phyloP scores from a whole-genome alignment of 305 asterid species.

The Fraxinus paxiana region DNA sequence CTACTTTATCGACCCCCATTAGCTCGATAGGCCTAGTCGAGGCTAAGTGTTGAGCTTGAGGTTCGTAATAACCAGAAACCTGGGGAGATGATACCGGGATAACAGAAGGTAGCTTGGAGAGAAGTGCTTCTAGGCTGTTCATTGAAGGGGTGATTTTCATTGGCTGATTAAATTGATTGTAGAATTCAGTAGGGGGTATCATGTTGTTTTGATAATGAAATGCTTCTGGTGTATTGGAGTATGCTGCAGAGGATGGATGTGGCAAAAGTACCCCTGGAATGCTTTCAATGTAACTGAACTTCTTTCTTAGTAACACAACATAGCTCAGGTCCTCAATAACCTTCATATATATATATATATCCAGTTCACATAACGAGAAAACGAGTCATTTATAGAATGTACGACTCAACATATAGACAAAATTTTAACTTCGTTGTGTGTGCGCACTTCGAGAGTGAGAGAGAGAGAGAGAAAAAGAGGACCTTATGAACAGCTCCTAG shows the following conservation, averaged over 20 bases:
- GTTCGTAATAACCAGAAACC: constrained; percentile 26
- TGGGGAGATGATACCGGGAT: constrained; percentile 36
- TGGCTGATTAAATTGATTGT: constrained; percentile 40
- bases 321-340: constrained; percentile 90
- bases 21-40: constrained; percentile 34
- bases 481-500: constrained; percentile 92
- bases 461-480: constrained; percentile 12
- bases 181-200: constrained; percentile 26
- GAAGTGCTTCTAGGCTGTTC: constrained; percentile 97
- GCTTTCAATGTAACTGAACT: constrained; percentile 85
- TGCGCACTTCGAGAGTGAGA: not conserved
- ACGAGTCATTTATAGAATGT: not conserved
- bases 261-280: constrained; percentile 91
- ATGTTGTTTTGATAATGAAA: constrained; percentile 47
- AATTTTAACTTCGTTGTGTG: not conserved
- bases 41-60: constrained; percentile 34
- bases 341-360: constrained; percentile 27
- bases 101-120: constrained; percentile 87
- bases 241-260: constrained; percentile 79
- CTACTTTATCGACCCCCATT: constrained; percentile 40
- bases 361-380: not conserved
- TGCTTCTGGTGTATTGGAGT: constrained; percentile 49
- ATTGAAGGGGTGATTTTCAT: constrained; percentile 78
- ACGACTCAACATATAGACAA: not conserved
- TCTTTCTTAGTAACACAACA: constrained; percentile 82